Base-by-base conservation (phyloP, 2,329 filamentous ascomycete species). In the Penicillium sp. region DNA sequence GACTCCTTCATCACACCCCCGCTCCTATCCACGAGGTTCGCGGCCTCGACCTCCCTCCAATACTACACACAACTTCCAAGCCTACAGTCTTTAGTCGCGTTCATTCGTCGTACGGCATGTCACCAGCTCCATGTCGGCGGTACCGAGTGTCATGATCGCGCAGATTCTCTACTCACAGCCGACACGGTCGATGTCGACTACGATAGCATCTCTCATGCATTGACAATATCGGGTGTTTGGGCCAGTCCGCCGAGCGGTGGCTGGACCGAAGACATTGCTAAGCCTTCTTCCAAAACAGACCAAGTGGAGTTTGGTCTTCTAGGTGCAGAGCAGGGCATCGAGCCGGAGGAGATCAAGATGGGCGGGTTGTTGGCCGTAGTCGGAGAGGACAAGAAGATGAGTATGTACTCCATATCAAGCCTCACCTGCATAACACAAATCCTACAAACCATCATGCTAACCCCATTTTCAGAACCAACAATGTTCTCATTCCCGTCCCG, bases 401-500 rank as follows among this genome's bases (percentile, higher is more conserved):
- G 84, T 85, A 79, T 55, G 77, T 72, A 56, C 37, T 35, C 35
- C 43, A 19, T 19, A 18, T n/a, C 37, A 24, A 35, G 22, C 43
- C 46, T 16, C n/a, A 33, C 16, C n/a, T 50, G 9, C 19, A 43
- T 43, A 16, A 4, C 19, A 37, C 18, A 18, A 31, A 10, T 14
- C 13, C 4, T 1, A 13, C 7, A 36, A 39, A 16, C 22, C 9
- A 16, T 18, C 2, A 24, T 50, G 6, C 56, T 68, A 50, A 68
- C 46, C 6, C 9, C 6, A 11, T 14, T 27, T 27, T 14, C 64
- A 84, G 89, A 89, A 40, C 84, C 90, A 2, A 90, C 91, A 0
- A 80, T 94, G 47, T 97, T 98, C 78, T 87, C 90, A 44, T 95
- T 96, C 65, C 88, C 91, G 2, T 87, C 91, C 2, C 87, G 92